Evolutionary conservation across 441 rosid species (phyloP), one percentile per base, ranked within the genome.

Genomic region (Lepidium campestre): DNA sequence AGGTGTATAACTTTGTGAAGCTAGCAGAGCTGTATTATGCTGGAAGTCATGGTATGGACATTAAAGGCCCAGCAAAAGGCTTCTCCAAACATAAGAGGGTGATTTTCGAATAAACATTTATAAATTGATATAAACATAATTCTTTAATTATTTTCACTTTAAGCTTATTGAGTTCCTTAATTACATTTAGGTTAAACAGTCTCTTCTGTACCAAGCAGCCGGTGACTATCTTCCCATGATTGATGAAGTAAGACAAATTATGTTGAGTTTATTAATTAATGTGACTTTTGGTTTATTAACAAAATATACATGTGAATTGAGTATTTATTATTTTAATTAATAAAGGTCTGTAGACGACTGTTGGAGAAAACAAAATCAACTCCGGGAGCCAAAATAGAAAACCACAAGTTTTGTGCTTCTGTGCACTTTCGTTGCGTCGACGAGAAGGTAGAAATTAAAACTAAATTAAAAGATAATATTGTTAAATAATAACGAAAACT

Each of bases 31-130:
- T 91, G 71, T 91, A 93, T 80, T 93, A 93, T 65, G 99, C 99
- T 36, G 99, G 99, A 34, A 93, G 99, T 80, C 99, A 94, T 74
- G 99, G 99, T 27, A 94, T 94, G 99, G 99, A 94, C 88, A 94
- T 94, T 44, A 86, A 80, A 77, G 99, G 96, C 6, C 99, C 99
- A 50, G 77, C 83, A 49, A 85, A 82, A 75, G 83, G 90, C 44
- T 67, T 61, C 64, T 81, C 88, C 67, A 77, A 76, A 65, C 57
- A 75, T 79, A 80, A 81, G 75, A 81, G 81, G 81, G 96, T 85
- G 10, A 75, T 44, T 66, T 52, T 48, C 45, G 12, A 23, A 32
- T 50, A 39, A 39, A 50, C 61, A 76, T 64, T 64, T 20, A 57
- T 36, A 27, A 39, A 39, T 7, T 50, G 10, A 14, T n/a, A 79